A percentile compares a stretch with the other conserved stretches of the same genome.
Evolutionary conservation across 495 filamentous ascomycete species (phyloP).

Genomic region (Aspergillus olivimuriae): DNA sequence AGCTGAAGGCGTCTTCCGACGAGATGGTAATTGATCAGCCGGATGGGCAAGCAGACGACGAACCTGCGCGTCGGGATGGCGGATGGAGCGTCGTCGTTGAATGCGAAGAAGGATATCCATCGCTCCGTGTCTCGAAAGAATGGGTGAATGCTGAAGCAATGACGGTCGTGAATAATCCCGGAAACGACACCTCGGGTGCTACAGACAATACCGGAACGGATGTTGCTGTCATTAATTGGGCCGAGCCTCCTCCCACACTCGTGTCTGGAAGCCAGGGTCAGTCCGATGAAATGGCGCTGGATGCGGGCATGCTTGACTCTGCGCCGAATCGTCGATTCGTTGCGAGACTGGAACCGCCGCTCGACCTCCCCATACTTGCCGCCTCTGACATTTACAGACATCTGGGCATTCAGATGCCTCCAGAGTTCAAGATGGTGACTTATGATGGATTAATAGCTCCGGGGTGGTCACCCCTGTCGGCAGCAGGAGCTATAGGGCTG

Average conservation of each 20-base stretch:
- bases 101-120: constrained; percentile 44
- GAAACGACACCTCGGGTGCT: constrained; percentile 18
- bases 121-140: constrained; percentile 41
- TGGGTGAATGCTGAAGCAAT: constrained; percentile 35
- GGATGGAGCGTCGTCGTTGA: constrained; percentile 37
- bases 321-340: constrained; percentile 75
- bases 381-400: constrained; percentile 62
- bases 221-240: constrained; percentile 31
- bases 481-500: constrained; percentile 15
- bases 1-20: constrained; percentile 25
- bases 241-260: constrained; percentile 47
- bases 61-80: constrained; percentile 16
- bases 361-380: constrained; percentile 63
- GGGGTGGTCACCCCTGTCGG: constrained; percentile 20
- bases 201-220: constrained; percentile 15
- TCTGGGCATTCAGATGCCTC: constrained; percentile 49
- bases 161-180: constrained; percentile 15
- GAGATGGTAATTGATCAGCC: constrained; percentile 33
- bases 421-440: constrained; percentile 49
- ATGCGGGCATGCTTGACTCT: constrained; percentile 37
- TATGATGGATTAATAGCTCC: constrained; percentile 66
- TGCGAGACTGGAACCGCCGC: constrained; percentile 75
- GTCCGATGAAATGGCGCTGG: constrained; percentile 41
- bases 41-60: constrained; percentile 14
- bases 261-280: constrained; percentile 28